Base-by-base conservation (phyloP, 1,284 basidiomycete genomes). In the Chalciporus piperatoides region DNA sequence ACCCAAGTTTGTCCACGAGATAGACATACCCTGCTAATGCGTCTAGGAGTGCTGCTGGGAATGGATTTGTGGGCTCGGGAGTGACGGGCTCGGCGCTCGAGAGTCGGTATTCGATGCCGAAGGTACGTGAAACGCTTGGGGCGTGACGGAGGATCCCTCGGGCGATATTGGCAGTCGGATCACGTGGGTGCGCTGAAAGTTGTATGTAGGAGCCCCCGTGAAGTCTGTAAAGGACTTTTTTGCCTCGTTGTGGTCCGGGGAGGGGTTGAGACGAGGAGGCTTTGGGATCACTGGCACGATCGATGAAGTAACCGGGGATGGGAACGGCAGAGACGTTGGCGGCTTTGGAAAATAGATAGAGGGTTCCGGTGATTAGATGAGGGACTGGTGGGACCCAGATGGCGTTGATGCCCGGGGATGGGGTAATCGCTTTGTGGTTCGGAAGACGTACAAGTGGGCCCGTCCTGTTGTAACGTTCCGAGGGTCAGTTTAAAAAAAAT, bases 1-100 rank as follows among this genome's bases (percentile, higher is more conserved):
- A 73, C 0, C 72, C 70, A 19, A 76, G 55, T 0, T 53, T 57
- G n/a, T 71, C 55, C 25, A 80, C 70, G 7, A 83, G 71, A 57
- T 81, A 76, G 21, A 67, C 53, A 54, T 82, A 84, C 0, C 75
- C 75, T 0, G 77, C 71, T 9, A 82, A 60, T 0, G 72, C 75
- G 51, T 84, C 81, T 30, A 82, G 56, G 0, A 84, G 70, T 1
- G 78, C 77, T 0, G 78, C 67, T 0, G 82, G 81, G 62, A 81
- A 83, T 0, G 77, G 60, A 33, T 71, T 61, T 4, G 28, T 14
- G 11, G 28, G 12, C 12, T 30, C 28, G 1, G 46, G 48, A 0
- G 52, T 25, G 1, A 48, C 41, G 37, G 70, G 69, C 2, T 59
- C 48, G 0, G 56, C 55, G 7, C 56, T 59, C 11, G 70, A 68